phyloP scores from a whole-genome alignment of 2,329 filamentous ascomycete species.

The Fusarium sambucinum region DNA sequence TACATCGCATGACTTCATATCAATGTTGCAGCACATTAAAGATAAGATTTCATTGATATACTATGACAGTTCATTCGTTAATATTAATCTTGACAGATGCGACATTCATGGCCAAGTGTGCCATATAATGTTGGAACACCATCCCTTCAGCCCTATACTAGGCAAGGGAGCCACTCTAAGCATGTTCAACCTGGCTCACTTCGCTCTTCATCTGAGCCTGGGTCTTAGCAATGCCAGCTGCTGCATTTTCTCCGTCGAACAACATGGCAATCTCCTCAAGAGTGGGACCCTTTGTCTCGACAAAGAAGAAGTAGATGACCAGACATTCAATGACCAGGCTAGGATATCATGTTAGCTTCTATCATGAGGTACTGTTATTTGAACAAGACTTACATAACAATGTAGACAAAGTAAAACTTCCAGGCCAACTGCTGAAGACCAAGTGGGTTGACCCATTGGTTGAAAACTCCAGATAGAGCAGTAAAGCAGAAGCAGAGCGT shows the following conservation, averaged over 20 bases:
- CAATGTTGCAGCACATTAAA: background rate
- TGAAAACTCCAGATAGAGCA: conserved; percentile 42
- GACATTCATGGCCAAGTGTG: background rate
- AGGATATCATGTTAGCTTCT: rapidly evolving
- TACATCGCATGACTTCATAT: background rate
- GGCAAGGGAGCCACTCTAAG: background rate
- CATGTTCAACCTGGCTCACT: conserved; percentile 36
- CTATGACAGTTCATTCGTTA: background rate
- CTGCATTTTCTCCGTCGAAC: conserved; percentile 41
- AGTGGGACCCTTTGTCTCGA: conserved; percentile 42
- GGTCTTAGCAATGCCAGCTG: conserved; percentile 37
- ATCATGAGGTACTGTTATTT: rapidly evolving
- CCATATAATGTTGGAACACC: background rate
- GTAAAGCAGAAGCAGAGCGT: conserved; percentile 45
- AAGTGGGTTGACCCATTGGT: conserved; percentile 45
- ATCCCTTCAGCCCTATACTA: background rate
- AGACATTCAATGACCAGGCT: conserved; percentile 43
- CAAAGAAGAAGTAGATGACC: conserved; percentile 46
- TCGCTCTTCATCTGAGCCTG: conserved; percentile 38
- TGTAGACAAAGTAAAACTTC: conserved; percentile 46
- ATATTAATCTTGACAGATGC: background rate
- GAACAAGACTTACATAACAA: conserved; percentile 39
- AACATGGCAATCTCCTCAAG: conserved; percentile 45
- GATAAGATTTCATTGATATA: background rate
- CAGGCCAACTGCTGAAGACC: conserved; percentile 41